These are phyloP conservation scores for Pseudohyphozyma bogoriensis DNA, from an alignment of 768 basidiomycete genomes.

Conservation along the genomic window DNA sequence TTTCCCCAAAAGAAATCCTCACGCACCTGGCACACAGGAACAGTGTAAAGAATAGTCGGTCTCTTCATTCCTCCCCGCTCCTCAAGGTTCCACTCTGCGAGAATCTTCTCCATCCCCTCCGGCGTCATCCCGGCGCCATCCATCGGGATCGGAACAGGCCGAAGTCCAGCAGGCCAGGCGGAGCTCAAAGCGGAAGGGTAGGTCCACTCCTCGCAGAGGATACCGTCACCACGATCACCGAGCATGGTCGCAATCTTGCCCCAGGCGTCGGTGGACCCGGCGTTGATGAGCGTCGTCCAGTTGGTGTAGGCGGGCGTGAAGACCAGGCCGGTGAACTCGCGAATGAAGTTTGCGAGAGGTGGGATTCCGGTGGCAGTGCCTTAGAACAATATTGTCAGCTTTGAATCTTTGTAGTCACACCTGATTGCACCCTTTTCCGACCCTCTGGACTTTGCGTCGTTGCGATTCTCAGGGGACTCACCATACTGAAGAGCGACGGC, in stretches of 20 bases:
- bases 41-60: background rate
- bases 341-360: conserved; percentile 49
- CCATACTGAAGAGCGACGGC: conserved; percentile 62
- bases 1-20: too few relatives aligned
- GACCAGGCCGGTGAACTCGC: conserved; percentile 49
- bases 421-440: conserved; percentile 14
- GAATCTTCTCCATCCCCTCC: conserved; percentile 49
- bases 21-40: conserved; percentile 64
- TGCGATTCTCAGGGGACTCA: conserved; percentile 9
- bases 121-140: conserved; percentile 64
- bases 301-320: conserved; percentile 52
- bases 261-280: conserved; percentile 46
- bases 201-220: conserved; percentile 55
- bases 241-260: conserved; percentile 51
- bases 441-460: background rate
- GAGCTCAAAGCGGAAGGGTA: conserved; percentile 53
- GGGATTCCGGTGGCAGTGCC: conserved; percentile 49
- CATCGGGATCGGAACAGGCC: conserved; percentile 52
- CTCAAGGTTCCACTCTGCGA: conserved; percentile 57
- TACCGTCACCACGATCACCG: conserved; percentile 51
- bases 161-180: conserved; percentile 42
- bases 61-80: conserved; percentile 3
- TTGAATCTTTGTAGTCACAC: background rate
- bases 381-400: conserved; percentile 11
- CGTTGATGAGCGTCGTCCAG: conserved; percentile 47